Evolutionary conservation across 2,329 filamentous ascomycete species (phyloP).

Genomic region (Monosporascus ibericus): DNA sequence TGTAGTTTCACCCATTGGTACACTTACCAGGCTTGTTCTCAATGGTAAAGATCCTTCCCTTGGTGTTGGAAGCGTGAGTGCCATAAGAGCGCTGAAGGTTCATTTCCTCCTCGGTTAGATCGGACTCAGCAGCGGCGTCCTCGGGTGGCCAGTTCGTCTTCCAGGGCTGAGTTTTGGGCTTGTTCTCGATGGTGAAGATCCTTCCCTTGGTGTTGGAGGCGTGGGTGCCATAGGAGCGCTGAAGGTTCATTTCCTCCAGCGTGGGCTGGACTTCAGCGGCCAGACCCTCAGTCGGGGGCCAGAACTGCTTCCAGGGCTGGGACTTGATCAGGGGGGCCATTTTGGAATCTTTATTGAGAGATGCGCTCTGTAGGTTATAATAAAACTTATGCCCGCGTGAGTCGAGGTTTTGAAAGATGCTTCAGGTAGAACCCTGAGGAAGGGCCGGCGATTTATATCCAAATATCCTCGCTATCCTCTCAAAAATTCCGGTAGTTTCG

Average conservation of each 20-base stretch:
- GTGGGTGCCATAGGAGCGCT: slow-evolving; percentile 12
- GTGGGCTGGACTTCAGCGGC: slow-evolving; percentile 1
- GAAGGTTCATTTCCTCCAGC: slow-evolving; percentile 5
- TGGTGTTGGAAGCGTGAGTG: slow-evolving; percentile 15
- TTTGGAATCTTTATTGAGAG: slow-evolving; percentile 2
- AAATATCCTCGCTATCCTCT: not conserved
- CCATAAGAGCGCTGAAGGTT: slow-evolving; percentile 11
- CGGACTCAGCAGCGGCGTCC: not conserved
- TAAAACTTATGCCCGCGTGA: not conserved
- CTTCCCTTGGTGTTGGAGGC: slow-evolving; percentile 14
- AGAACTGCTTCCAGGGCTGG: slow-evolving; percentile 1
- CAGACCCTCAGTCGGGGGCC: not conserved
- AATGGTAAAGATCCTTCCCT: slow-evolving; percentile 9
- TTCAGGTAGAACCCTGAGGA: not conserved
- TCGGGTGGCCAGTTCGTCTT: not conserved
- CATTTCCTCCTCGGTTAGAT: slow-evolving; percentile 3
- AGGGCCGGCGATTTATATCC: not conserved
- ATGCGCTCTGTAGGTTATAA: not conserved
- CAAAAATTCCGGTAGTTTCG: not conserved
- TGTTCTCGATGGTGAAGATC: slow-evolving; percentile 5
- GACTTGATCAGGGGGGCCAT: slow-evolving; percentile 8
- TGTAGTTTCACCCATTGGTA: not conserved
- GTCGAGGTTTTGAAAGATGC: not conserved
- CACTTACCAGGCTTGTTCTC: not conserved
- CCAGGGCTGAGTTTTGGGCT: slow-evolving; percentile 3